These are phyloP conservation scores for Aegilops bicornis DNA, from an alignment of 176 grass and related monocot species.

Conservation along the genomic window DNA sequence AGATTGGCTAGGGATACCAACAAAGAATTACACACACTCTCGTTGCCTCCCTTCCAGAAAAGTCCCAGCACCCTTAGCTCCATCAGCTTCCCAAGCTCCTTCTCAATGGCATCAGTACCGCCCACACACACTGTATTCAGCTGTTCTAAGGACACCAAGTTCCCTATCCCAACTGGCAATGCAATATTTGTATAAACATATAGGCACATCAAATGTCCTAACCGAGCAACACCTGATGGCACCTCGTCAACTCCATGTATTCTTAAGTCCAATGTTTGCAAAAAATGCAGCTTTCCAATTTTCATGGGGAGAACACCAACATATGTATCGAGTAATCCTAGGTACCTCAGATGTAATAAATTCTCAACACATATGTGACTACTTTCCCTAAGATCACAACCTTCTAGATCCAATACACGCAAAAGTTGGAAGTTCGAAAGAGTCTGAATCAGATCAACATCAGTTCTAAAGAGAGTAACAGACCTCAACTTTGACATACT, in stretches of 20 bases:
- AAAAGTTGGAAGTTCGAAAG: neutral
- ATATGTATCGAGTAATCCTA: neutral
- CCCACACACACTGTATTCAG: neutral
- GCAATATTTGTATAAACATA: accelerated
- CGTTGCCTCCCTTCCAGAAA: too few species aligned
- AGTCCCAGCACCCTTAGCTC: too few species aligned
- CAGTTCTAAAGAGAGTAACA: neutral
- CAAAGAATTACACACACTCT: too few species aligned
- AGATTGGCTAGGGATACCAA: too few species aligned
- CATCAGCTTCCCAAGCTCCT: too few species aligned
- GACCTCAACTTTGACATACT: neutral
- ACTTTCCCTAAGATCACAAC: too few species aligned
- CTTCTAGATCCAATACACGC: neutral
- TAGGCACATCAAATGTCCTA: neutral
- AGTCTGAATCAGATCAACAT: neutral
- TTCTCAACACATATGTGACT: too few species aligned
- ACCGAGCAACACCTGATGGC: neutral
- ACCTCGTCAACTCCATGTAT: neutral
- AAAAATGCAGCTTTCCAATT: neutral
- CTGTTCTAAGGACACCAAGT: neutral
- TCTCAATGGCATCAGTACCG: too few species aligned
- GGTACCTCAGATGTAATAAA: neutral
- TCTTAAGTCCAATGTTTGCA: neutral
- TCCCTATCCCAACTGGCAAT: neutral
- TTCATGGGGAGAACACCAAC: neutral